Base-by-base conservation (phyloP, 2,329 filamentous ascomycete genomes). In the Alternaria sp. region DNA sequence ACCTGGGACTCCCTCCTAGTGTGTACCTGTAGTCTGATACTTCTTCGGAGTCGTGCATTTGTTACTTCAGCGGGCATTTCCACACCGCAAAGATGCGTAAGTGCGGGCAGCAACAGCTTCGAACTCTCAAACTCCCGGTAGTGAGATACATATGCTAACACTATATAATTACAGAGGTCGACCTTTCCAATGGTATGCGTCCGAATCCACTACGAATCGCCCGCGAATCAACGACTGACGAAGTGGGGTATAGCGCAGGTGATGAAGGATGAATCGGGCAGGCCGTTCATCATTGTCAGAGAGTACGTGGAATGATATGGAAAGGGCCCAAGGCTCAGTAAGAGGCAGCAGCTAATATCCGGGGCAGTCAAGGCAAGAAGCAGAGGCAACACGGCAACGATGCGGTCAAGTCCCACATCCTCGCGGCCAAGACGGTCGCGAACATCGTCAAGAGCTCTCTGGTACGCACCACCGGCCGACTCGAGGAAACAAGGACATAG, bases 391-490 rank as follows among this genome's bases (percentile, higher is more conserved):
- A 96, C 81, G 96, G 96, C 77, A 97, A 91, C 81, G 96, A 99
- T 79, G 96, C 96, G 57, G 93, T 99, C 81, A 99, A 99, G 84
- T 93, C 93, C 76, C 96, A 99, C 84, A 99, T 99, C 76, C 89
- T 98, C 75, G 95, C 96, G 65, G 96, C 96, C 59, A 90, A 94
- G 80, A 98, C 96, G 62, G 94, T 99, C 73, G 92, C 96, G 73
- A 97, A 93, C 83, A 96, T 99, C 74, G 93, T 99, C 83, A 97
- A 97, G 86, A 96, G 93, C 65, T 99, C 96, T 69, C 87, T 99
- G 74, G 86, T 88, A 85, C 66, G 82, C 56, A 59, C 5, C 5
- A 32, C 7, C 10, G 25, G 17, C 6, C 8, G 15, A 36, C 28
- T 21, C 0, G 11, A 8, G 49, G 15, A 7, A 26, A 15, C 3